Base-by-base conservation (phyloP, 192 early-diverging fungal species). In the Dissophora globulifera region DNA sequence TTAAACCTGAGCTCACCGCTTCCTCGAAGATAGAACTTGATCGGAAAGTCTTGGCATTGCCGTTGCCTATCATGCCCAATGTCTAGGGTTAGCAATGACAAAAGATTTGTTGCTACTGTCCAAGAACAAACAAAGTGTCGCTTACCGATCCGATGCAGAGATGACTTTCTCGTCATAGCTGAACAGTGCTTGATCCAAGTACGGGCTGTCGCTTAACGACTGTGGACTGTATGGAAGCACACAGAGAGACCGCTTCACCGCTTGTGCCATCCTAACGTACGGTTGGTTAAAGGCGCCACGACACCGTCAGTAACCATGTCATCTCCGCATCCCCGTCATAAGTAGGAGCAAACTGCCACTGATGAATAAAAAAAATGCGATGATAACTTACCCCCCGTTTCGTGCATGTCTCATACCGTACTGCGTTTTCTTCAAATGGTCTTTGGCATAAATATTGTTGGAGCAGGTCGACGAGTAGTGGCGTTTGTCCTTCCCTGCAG, bases 341-440 rank as follows among this genome's bases (percentile, higher is more conserved):
- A n/a, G n/a, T n/a, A n/a, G n/a, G n/a, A n/a, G n/a, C n/a, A n/a
- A n/a, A n/a, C n/a, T n/a, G n/a, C n/a, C n/a, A n/a, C n/a, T n/a
- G n/a, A n/a, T n/a, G n/a, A n/a, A n/a, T n/a, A n/a, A n/a, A n/a
- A n/a, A n/a, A n/a, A n/a, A n/a, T n/a, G n/a, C n/a, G n/a, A n/a
- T n/a, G n/a, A n/a, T n/a, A n/a, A n/a, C n/a, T 65, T 83, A 92
- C 88, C 92, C 92, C 76, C 92, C 92, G 58, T 91, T 91, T 23
- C 81, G 78, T 10, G 92, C 86, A 67, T 93, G 87, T 40, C 84
- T 69, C 40, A 93, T 79, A 9, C 82, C 69, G 49, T 86, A 69
- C 11, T 90, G 72, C 25, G 86, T 81, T 52, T 81, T 85, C 29
- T 78, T 78, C 32, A 89, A 48, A 20, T 69, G 70, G 27, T 91